A percentile compares a stretch with the other conserved stretches of the same genome.
phyloP scores from a whole-genome alignment of 208 protist genomes.

The Crithidia expoeki region DNA sequence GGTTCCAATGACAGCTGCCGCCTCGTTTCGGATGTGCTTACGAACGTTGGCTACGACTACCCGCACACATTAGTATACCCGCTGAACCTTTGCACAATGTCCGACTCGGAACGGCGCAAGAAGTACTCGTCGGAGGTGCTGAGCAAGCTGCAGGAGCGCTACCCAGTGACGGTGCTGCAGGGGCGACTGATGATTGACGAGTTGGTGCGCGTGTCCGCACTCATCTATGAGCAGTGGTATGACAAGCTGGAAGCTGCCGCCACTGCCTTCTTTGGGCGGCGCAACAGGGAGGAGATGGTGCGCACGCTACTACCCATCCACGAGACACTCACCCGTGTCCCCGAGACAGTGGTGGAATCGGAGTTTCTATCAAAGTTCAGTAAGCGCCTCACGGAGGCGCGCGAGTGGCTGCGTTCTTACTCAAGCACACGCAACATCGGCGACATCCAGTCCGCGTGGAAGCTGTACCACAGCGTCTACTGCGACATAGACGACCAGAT shows the following conservation, averaged over 20 bases:
- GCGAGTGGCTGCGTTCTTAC: conserved; percentile 76
- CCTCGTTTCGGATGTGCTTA: conserved; percentile 95
- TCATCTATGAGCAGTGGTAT: conserved; percentile 95
- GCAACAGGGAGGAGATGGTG: conserved; percentile 88
- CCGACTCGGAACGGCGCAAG: conserved; percentile 75
- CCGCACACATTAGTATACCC: conserved; percentile 99
- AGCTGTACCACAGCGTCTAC: conserved; percentile 87
- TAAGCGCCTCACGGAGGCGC: conserved; percentile 60
- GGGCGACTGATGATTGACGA: conserved; percentile 95
- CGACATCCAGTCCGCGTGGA: conserved; percentile 84
- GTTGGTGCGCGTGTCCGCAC: conserved; percentile 97
- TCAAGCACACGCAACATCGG: conserved; percentile 52
- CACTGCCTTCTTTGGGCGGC: conserved; percentile 94
- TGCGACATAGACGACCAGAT: conserved; percentile 79
- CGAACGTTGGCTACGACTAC: conserved; percentile 94
- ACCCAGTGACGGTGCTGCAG: conserved; percentile 88
- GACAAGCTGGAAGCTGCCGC: conserved; percentile 95
- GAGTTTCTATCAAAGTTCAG: conserved; percentile 91
- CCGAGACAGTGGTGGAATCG: conserved; percentile 95
- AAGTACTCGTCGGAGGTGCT: conserved; percentile 76
- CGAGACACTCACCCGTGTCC: conserved; percentile 91
- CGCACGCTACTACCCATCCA: conserved; percentile 92
- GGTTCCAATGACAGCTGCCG: conserved; percentile 87
- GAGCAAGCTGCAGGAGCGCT: conserved; percentile 64
- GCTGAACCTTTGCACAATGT: conserved; percentile 96